Base-by-base conservation (phyloP, 148 eudicot genomes). In the Fagopyrum homotropicum region DNA sequence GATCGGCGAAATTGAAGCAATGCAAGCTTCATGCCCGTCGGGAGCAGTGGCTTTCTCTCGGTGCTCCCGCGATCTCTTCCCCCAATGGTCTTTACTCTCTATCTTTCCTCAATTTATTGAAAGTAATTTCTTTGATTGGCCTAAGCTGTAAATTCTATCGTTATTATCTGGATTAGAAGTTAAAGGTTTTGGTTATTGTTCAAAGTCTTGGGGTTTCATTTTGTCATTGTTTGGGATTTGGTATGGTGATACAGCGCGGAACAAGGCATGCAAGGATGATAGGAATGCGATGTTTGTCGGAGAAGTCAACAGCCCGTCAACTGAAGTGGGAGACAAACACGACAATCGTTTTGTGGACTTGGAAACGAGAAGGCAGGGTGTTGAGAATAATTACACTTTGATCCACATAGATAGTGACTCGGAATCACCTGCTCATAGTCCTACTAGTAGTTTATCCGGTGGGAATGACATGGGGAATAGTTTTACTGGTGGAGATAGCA, bases 1-100 rank as follows among this genome's bases (percentile, higher is more conserved):
- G 96, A 75, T 78, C 92, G 72, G 97, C 97, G n/a, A 90, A 92
- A 82, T 76, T 95, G 92, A 92, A 89, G 86, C 96, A 92, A 86
- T 83, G 85, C 83, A 95, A 95, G 92, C 92, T 88, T 30, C 96
- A 92, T 83, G 97, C 91, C 76, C 96, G 97, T 46, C 92, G 94
- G 8, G 93, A 88, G 79, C 97, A 95, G 91, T 95, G 89, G 91
- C 93, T 95, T 64, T 89, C 97, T 22, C 93, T 89, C 86, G 97
- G 98, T 95, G 75, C 69, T 49, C 35, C 26, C 71, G 30, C 74
- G 74, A 76, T 68, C 70, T 51, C 50, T 30, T 49, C 54, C 9
- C 44, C 45, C 26, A 44, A 5, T 4, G 5, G 47, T 46, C 63
- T 40, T 57, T 8, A 45, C 4, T 45, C 73, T 40, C 51, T 70